phyloP scores from a whole-genome alignment of 108 stramenopile genomes.

The Cyclotella cryptica region DNA sequence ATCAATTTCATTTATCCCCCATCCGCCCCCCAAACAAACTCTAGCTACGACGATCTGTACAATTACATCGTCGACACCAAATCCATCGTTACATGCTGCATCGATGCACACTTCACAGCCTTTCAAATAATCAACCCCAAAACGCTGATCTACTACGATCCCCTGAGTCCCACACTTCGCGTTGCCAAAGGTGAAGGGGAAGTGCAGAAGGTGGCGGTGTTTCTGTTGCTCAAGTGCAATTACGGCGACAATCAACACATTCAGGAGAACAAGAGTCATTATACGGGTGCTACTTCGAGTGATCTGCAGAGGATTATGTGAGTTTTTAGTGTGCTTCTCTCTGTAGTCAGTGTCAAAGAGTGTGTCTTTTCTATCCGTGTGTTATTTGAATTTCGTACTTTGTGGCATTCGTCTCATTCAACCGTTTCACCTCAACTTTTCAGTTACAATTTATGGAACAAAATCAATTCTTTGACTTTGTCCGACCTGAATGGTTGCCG shows the following conservation, averaged over 20 bases:
- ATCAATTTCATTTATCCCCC: too few species aligned
- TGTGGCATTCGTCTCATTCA: background rate
- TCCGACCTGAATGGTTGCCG: conserved; percentile 6
- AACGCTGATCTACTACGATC: conserved; percentile 55
- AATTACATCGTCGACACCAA: conserved; percentile 41
- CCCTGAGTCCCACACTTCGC: conserved; percentile 22
- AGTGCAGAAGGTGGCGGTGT: conserved; percentile 42
- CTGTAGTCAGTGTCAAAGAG: background rate
- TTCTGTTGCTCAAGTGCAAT: conserved; percentile 60
- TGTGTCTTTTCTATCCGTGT: background rate
- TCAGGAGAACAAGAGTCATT: conserved; percentile 61
- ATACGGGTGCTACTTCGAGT: conserved; percentile 33
- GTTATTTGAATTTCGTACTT: background rate
- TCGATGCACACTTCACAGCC: conserved; percentile 66
- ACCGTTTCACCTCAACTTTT: background rate
- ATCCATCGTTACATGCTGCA: conserved; percentile 63
- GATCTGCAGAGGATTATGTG: conserved; percentile 41
- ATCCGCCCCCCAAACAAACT: background rate
- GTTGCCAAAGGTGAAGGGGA: conserved; percentile 38
- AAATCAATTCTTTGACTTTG: conserved; percentile 40
- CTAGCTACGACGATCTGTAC: conserved; percentile 58
- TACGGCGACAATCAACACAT: conserved; percentile 61
- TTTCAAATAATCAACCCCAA: conserved; percentile 50
- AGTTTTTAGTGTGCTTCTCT: conserved; percentile 11
- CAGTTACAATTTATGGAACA: conserved; percentile 50